Evolutionary conservation across 352 stramenopile species (phyloP), one percentile per base, ranked within the genome.

Genomic region (Phytophthora quininea): DNA sequence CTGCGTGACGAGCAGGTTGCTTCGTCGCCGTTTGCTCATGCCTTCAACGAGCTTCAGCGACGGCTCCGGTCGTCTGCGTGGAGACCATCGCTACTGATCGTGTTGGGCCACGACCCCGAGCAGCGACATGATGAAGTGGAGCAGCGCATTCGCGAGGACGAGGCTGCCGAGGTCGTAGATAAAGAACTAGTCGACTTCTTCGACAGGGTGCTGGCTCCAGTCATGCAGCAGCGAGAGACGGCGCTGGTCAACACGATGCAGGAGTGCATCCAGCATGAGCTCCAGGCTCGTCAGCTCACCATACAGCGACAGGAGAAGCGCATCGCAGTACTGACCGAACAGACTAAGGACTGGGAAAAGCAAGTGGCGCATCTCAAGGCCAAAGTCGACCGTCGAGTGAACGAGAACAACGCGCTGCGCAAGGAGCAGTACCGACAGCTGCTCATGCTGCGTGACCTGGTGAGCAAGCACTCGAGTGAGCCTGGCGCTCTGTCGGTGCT

Each of bases 381-480:
- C 10, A 84, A 87, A 60, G 70, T 93, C 3, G 81, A 91, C 53
- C 77, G 82, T 10, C 81, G 85, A 38, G 73, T 87, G 47, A 78
- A 79, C 24, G 82, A 90, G 54, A 90, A 80, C 64, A 88, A 90
- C 45, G 73, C 68, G 27, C 63, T 91, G 53, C 82, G 85, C 46
- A 91, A 91, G 58, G 74, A 89, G 56, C 87, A 82, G 46, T 91
- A 90, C 69, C 83, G 88, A 59, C 82, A 92, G 46, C 59, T 92
- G 24, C 72, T 91, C 9, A 81, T 91, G 80, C 72, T 92, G 58
- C 79, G 82, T 12, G 84, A 92, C 9, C 72, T 91, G 38, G 79
- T 92, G 56, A 69, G 67, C 54, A 86, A 82, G 57, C 79, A 91
- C 35, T 69, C 67, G 37, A 77, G 67, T 40, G 84, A 92, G 19